Evolutionary conservation across 305 asterid species (phyloP).

Genomic region (Fraxinus ornus): DNA sequence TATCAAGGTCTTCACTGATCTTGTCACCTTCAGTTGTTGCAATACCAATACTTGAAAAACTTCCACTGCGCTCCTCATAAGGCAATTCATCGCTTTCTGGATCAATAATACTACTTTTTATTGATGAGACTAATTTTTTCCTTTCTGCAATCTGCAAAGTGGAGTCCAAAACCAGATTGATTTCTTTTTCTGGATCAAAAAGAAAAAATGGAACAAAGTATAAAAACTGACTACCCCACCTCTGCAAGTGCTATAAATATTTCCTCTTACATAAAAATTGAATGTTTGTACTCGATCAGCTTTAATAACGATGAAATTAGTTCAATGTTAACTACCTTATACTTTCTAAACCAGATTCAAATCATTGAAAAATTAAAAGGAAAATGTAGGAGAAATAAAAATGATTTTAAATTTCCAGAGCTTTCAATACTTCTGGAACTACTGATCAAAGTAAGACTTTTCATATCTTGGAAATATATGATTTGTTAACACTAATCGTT

Average conservation of each 20-base stretch:
- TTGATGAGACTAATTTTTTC: conserved; percentile 69
- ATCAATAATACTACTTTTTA: conserved; percentile 55
- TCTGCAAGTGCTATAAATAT: not conserved
- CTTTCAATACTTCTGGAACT: not conserved
- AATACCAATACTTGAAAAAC: conserved; percentile 30
- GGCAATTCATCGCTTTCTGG: conserved; percentile 35
- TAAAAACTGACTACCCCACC: not conserved
- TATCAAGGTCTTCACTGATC: conserved; percentile 19
- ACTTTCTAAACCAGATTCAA: not conserved
- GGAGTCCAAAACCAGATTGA: conserved; percentile 1
- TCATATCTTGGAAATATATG: not conserved
- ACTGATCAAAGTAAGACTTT: not conserved
- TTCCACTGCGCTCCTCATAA: conserved; percentile 29
- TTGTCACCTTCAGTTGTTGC: conserved; percentile 36
- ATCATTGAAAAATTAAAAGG: not conserved
- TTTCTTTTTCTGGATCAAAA: not conserved
- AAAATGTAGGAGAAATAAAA: not conserved
- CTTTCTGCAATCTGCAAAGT: conserved; percentile 75
- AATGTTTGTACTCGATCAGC: not conserved
- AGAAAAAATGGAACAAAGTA: not conserved
- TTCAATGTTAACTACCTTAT: conserved; percentile 1
- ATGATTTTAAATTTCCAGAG: not conserved
- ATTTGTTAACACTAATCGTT: not conserved
- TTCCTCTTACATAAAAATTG: conserved; percentile 6
- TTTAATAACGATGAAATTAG: not conserved